phyloP scores from a whole-genome alignment of 2,329 filamentous ascomycete species.

The Pseudogymnoascus pannorum region DNA sequence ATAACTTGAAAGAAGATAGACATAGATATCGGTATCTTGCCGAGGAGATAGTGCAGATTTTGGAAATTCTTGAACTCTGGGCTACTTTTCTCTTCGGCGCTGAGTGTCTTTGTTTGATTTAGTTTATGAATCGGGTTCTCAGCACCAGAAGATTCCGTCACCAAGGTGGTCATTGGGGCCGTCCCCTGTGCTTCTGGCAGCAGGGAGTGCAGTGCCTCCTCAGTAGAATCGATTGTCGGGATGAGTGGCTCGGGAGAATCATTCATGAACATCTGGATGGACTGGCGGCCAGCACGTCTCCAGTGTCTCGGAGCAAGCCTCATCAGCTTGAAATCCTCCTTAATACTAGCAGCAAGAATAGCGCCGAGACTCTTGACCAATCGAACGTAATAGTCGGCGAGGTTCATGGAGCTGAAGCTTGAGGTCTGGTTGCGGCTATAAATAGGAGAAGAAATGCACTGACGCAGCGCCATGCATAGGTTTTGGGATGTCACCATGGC shows the following conservation, averaged over 20 bases:
- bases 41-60: slow-evolving; percentile 67
- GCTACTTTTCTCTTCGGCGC: background rate
- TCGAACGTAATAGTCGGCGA: slow-evolving; percentile 75
- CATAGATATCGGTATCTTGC: slow-evolving; percentile 71
- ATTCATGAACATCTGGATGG: background rate
- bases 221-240: slow-evolving; percentile 17
- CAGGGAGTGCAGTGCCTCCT: slow-evolving; percentile 23
- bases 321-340: slow-evolving; percentile 73
- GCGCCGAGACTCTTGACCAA: slow-evolving; percentile 69
- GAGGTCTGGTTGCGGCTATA: slow-evolving; percentile 48
- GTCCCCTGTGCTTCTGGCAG: slow-evolving; percentile 14
- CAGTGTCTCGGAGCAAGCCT: slow-evolving; percentile 66
- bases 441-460: slow-evolving; percentile 58
- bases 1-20: slow-evolving; percentile 79
- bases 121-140: slow-evolving; percentile 6
- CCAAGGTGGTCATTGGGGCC: slow-evolving; percentile 5
- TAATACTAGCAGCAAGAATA: slow-evolving; percentile 71
- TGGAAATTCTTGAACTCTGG: slow-evolving; percentile 65
- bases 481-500: slow-evolving; percentile 70
- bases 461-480: slow-evolving; percentile 65
- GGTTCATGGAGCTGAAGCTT: slow-evolving; percentile 68
- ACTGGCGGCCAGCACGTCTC: slow-evolving; percentile 27
- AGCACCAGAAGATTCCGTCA: slow-evolving; percentile 5
- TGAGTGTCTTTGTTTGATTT: background rate
- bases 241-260: background rate